Conservation (phyloP, 1,139 yeast genomes). For the Yamadazyma oceani region DNA sequence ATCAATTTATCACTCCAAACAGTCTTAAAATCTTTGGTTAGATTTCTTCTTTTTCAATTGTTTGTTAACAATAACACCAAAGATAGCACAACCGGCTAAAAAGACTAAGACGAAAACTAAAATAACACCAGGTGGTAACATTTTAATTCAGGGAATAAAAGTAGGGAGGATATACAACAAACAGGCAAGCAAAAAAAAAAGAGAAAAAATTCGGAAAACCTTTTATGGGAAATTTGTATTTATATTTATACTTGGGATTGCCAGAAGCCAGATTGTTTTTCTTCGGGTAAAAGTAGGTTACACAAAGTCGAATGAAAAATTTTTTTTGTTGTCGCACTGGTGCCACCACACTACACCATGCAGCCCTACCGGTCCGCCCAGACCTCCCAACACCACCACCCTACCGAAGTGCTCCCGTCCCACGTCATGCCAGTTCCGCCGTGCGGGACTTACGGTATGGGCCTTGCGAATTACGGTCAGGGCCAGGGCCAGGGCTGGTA, state of each 20-base stretch:
- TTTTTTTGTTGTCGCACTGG: neutral
- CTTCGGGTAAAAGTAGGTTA: neutral
- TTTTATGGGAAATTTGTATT: conserved; percentile 8
- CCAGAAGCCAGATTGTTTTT: neutral
- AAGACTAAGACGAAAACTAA: conserved; percentile 49
- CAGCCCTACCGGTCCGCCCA: neutral
- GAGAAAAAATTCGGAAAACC: conserved; percentile 6
- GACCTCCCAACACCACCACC: no score
- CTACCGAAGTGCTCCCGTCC: no score
- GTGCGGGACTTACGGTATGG: no score
- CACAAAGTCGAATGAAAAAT: conserved; percentile 2
- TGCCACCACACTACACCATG: neutral
- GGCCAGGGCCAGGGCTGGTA: no score
- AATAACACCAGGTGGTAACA: conserved; percentile 55
- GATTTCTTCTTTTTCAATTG: conserved; percentile 43
- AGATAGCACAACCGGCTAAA: conserved; percentile 39
- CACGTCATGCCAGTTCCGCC: no score
- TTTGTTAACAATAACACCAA: conserved; percentile 38
- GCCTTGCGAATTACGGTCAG: no score
- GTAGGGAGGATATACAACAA: conserved; percentile 2
- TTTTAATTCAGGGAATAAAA: conserved; percentile 17
- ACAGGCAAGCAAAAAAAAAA: conserved; percentile 6
- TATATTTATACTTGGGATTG: conserved; percentile 8
- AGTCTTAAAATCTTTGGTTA: conserved; percentile 49
- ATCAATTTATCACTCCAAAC: neutral